These are phyloP conservation scores for Cucurbita argyrosperma DNA, from an alignment of 306 rosid genomes.

Conservation along the genomic window DNA sequence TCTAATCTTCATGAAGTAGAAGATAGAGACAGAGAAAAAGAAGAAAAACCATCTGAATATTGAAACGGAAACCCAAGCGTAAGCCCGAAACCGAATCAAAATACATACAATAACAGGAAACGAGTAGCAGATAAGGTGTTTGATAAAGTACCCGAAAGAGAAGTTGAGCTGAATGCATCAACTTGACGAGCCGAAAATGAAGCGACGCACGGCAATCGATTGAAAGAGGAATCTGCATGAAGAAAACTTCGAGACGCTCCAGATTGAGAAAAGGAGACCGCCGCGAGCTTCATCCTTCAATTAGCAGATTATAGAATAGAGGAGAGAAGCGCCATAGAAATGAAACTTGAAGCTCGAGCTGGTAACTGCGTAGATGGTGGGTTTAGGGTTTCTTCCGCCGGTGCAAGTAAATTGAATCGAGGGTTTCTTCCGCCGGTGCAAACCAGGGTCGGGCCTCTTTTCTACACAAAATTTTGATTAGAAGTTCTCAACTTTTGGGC, in stretches of 20 bases:
- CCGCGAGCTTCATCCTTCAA: not conserved
- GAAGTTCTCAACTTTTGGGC: not conserved
- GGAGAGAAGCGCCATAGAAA: not conserved
- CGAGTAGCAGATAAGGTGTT: not conserved
- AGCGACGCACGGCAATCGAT: not conserved
- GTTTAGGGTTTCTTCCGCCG: not conserved
- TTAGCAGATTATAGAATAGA: not conserved
- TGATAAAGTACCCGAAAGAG: constrained; percentile 21
- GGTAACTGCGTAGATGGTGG: not conserved
- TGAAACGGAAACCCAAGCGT: not conserved
- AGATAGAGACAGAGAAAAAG: not conserved
- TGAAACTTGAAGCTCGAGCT: not conserved
- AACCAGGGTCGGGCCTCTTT: not conserved
- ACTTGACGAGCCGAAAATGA: not conserved
- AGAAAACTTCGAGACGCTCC: not conserved
- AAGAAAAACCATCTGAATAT: not conserved
- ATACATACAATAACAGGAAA: not conserved
- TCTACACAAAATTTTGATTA: not conserved
- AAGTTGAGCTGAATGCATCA: constrained; percentile 6
- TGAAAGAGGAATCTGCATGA: not conserved
- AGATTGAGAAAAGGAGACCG: not conserved
- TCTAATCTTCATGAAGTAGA: not conserved
- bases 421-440: not conserved
- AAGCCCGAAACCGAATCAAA: not conserved
- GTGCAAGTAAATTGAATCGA: not conserved